These are phyloP conservation scores for Leptographium galeiforme DNA, from an alignment of 2,329 filamentous ascomycete genomes.

Conservation along the genomic window DNA sequence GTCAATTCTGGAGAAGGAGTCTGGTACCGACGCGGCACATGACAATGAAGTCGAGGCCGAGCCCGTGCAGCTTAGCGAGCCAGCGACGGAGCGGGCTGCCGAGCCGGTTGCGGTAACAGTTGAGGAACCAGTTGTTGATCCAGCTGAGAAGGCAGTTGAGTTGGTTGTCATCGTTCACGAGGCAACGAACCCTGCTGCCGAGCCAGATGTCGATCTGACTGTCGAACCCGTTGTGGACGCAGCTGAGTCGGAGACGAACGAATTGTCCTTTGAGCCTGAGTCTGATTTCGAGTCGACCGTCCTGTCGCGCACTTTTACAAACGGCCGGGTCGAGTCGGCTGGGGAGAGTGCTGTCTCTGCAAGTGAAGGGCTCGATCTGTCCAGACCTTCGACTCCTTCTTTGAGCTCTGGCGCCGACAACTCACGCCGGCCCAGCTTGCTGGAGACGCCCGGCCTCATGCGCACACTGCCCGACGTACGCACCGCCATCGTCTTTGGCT, in stretches of 20 bases:
- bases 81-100: background rate
- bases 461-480: background rate
- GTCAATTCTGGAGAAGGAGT: background rate
- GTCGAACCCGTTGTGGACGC: background rate
- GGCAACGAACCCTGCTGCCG: background rate
- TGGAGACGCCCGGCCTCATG: slow-evolving; percentile 14
- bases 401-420: slow-evolving; percentile 17
- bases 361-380: background rate
- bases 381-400: slow-evolving; percentile 17
- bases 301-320: background rate
- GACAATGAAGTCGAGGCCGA: background rate
- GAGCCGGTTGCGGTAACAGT: background rate
- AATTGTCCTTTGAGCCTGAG: background rate
- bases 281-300: background rate
- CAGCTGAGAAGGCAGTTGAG: background rate
- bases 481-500: background rate
- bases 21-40: background rate
- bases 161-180: background rate
- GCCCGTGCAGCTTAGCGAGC: background rate
- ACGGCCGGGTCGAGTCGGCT: background rate
- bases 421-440: slow-evolving; percentile 17
- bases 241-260: background rate
- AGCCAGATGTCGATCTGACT: background rate
- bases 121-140: background rate
- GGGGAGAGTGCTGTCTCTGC: background rate